A percentile compares a stretch with the other conserved stretches of the same genome.
Evolutionary conservation across 305 asterid genomes (phyloP).

Genomic region (Solanum aculeatissimum): DNA sequence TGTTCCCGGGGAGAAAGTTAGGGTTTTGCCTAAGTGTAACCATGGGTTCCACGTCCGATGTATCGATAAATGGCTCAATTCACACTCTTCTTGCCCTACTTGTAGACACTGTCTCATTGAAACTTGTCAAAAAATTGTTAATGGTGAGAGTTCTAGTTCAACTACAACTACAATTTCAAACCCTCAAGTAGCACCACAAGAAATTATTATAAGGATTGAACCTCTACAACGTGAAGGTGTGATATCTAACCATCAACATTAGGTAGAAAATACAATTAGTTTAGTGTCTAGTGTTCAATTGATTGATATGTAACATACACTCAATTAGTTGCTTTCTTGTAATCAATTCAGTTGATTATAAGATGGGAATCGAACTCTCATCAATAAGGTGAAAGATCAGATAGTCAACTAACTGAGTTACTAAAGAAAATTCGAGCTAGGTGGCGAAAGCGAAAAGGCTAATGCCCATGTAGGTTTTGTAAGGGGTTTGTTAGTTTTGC

Average conservation of each 20-base stretch:
- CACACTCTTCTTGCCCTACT: slow-evolving; percentile 85
- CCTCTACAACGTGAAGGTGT: slow-evolving; percentile 45
- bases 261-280: background rate
- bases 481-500: background rate
- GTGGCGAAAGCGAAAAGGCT: slow-evolving; percentile 7
- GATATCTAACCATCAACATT: slow-evolving; percentile 20
- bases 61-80: slow-evolving; percentile 64
- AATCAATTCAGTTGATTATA: background rate
- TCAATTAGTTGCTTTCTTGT: background rate
- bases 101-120: slow-evolving; percentile 71
- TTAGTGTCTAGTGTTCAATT: background rate
- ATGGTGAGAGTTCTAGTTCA: slow-evolving; percentile 8
- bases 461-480: slow-evolving; percentile 10
- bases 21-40: slow-evolving; percentile 60
- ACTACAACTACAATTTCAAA: background rate
- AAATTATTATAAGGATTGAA: slow-evolving; percentile 24
- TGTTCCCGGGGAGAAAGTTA: slow-evolving; percentile 33
- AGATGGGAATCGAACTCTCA: background rate
- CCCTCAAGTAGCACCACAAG: background rate
- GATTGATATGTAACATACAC: background rate
- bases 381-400: background rate
- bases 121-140: slow-evolving; percentile 47
- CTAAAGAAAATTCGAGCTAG: background rate
- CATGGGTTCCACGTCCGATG: slow-evolving; percentile 77
- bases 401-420: background rate